Base-by-base conservation (phyloP, 1,139 yeast species). In the Diutina scorzettiae region DNA sequence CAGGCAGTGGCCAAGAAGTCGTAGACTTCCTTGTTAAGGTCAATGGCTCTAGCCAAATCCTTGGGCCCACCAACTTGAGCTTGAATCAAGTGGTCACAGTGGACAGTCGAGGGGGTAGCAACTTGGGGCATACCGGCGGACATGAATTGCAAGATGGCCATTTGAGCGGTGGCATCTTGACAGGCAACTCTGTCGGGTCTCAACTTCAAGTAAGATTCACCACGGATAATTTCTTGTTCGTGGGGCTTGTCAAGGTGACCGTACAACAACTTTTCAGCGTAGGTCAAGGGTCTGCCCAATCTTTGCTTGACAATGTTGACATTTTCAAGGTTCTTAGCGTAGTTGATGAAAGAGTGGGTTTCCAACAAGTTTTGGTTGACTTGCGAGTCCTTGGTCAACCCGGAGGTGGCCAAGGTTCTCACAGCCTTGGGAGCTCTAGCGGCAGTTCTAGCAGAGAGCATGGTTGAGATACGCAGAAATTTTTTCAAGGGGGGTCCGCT, bases 81-180 rank as follows among this genome's bases (percentile, higher is more conserved):
- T 73, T 87, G 96, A 64, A 91, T 91, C 74, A 91, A 83, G 67
- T 91, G 98, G 65, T 91, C 98, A 78, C 98, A 91, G 74, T 91
- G 98, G 49, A 91, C 96, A 47, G 97, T 86, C 52, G 95, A 80
- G 53, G 98, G 98, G 54, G 95, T 87, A 50, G 95, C 95, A 46
- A 87, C 96, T 56, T 76, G 75, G 50, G 95, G 94, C 74, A 91
- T 70, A 59, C 94, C 94, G 52, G 96, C 96, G 53, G 95, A 82
- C 96, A 89, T 89, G 69, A 89, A 89, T 74, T 91, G 98, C 62
- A 91, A 74, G 58, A 91, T 85, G 53, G 97, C 97, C 98, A 91
- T 91, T 73, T 91, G 98, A 53, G 98, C 98, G 50, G 97, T 89
- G 54, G 98, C 98, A 76, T 91, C 98, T 74, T 91, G 98, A 77